A percentile compares a stretch with the other conserved stretches of the same genome.
These are phyloP conservation scores for Oryza meyeriana DNA, from an alignment of 176 grass and related monocot genomes.

Conservation along the genomic window DNA sequence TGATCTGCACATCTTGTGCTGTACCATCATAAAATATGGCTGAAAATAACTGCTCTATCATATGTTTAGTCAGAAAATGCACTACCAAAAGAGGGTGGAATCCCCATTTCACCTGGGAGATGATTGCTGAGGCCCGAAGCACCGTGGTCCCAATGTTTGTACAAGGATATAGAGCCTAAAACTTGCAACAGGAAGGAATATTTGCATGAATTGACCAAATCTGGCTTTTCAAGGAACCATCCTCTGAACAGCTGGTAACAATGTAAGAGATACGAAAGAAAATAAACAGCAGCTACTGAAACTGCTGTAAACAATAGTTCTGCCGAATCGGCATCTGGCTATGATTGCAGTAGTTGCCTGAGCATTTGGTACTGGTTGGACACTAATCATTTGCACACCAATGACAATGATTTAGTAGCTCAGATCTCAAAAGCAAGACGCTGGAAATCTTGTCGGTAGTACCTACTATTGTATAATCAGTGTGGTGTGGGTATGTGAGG, in stretches of 20 bases:
- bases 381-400: conserved; percentile 31
- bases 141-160: background rate
- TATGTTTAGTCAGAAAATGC: background rate
- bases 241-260: conserved; percentile 15
- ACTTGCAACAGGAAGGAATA: background rate
- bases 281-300: conserved; percentile 10
- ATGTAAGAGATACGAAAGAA: conserved; percentile 15
- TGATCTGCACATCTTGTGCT: background rate
- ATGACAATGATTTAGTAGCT: conserved; percentile 37
- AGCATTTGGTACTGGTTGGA: conserved; percentile 7
- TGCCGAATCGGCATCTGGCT: conserved; percentile 30
- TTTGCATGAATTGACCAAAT: background rate
- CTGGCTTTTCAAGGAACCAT: conserved; percentile 17
- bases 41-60: background rate
- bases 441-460: conserved; percentile 36
- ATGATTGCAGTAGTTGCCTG: conserved; percentile 44
- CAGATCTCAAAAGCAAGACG: conserved; percentile 33
- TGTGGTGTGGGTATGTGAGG: conserved; percentile 17
- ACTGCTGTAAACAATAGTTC: conserved; percentile 10
- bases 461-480: conserved; percentile 22
- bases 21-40: background rate
- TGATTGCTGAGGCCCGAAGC: background rate
- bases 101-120: conserved; percentile 1
- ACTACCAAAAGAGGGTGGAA: background rate
- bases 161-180: background rate